Conservation (phyloP, 345 rosid species). For the Syzygium grande region DNA sequence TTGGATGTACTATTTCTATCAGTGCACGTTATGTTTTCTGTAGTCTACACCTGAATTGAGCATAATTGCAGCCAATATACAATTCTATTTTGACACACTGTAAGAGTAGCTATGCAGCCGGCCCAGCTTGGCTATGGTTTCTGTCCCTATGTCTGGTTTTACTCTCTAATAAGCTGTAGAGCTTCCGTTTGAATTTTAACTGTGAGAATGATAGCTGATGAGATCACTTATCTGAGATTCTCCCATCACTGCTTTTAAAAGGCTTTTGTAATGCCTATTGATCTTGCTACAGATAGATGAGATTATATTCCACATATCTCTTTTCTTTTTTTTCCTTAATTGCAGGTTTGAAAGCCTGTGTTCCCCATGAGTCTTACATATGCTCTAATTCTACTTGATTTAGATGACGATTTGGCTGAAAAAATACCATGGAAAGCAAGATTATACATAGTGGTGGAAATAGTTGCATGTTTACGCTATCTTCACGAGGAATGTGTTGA, state of each 20-base stretch:
- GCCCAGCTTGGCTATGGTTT: background rate
- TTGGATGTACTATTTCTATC: background rate
- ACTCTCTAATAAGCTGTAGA: background rate
- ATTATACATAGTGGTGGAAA: constrained; percentile 34
- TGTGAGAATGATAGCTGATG: background rate
- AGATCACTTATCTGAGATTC: background rate
- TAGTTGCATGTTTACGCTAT: constrained; percentile 33
- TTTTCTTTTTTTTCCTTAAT: background rate
- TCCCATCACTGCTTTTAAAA: background rate
- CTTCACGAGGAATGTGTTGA: constrained; percentile 48
- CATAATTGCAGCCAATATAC: background rate
- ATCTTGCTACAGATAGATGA: background rate
- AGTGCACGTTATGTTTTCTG: background rate
- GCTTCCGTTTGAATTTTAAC: background rate
- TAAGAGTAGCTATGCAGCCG: background rate
- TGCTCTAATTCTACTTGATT: background rate
- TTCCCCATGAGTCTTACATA: background rate
- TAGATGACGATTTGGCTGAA: constrained; percentile 22
- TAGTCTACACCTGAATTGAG: background rate
- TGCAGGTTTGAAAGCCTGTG: background rate
- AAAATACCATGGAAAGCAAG: constrained; percentile 37
- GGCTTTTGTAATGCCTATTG: background rate
- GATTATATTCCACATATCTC: background rate
- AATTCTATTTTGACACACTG: background rate
- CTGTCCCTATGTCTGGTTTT: background rate